Percentiles rank a stretch among this genome's conserved stretches.
Evolutionary conservation across 2,329 filamentous ascomycete genomes (phyloP).

Genomic region (Pseudogymnoascus pannorum): DNA sequence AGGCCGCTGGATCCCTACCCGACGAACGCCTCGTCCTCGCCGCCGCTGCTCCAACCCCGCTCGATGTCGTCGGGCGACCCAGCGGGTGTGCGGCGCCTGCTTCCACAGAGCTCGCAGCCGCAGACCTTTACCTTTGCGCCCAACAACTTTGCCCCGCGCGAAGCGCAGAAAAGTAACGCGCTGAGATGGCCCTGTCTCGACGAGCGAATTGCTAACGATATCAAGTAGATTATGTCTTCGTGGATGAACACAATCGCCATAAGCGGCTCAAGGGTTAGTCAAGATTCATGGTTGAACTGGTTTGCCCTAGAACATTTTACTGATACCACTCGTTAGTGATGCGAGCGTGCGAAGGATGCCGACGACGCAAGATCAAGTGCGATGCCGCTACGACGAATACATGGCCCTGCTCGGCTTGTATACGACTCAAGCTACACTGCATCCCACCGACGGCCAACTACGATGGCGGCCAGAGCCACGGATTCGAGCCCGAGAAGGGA

Average conservation of each 20-base stretch:
- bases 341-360: conserved; percentile 93
- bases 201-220: conserved; percentile 26
- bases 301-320: conserved; percentile 10
- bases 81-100: conserved; percentile 47
- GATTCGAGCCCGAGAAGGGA: conserved; percentile 43
- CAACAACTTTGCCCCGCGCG: conserved; percentile 54
- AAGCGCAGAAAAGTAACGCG: conserved; percentile 74
- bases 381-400: conserved; percentile 95
- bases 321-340: conserved; percentile 58
- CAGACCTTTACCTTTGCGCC: conserved; percentile 71
- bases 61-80: conserved; percentile 52
- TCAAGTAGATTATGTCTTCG: conserved; percentile 86
- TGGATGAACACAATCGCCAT: conserved; percentile 96
- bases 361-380: conserved; percentile 94
- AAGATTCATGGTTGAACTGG: conserved; percentile 12
- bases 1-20: not conserved
- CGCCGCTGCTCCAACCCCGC: not conserved
- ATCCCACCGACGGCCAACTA: conserved; percentile 57
- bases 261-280: conserved; percentile 82
- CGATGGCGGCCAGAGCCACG: conserved; percentile 27
- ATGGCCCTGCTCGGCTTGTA: conserved; percentile 94
- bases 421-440: conserved; percentile 85
- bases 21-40: not conserved
- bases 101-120: conserved; percentile 63
- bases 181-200: too few relatives aligned